Conservation (phyloP, 345 rosid genomes). For the Citrus hindsii region DNA sequence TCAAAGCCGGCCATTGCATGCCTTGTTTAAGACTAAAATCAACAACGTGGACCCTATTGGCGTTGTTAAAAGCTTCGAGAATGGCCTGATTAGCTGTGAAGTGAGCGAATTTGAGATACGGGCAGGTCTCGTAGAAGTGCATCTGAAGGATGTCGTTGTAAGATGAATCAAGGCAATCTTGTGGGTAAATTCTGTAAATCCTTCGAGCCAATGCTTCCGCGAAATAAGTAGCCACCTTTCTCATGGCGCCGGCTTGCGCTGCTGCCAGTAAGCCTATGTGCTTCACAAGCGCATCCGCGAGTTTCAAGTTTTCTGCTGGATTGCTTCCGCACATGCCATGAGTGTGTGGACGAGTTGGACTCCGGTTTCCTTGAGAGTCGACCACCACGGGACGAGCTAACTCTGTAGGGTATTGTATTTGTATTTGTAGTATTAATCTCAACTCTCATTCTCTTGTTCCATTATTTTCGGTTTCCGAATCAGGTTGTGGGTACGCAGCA, state of each 20-base stretch:
- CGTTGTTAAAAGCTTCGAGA: slow-evolving; percentile 62
- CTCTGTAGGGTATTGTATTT: slow-evolving; percentile 16
- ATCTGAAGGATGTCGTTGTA: slow-evolving; percentile 57
- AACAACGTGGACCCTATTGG: slow-evolving; percentile 65
- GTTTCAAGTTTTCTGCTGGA: slow-evolving; percentile 58
- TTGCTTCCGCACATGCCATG: slow-evolving; percentile 84
- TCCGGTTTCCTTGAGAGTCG: slow-evolving; percentile 84
- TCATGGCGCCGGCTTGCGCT: slow-evolving; percentile 82
- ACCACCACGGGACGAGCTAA: slow-evolving; percentile 62
- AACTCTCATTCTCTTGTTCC: slow-evolving; percentile 43
- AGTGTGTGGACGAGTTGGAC: slow-evolving; percentile 81
- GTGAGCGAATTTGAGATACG: slow-evolving; percentile 90
- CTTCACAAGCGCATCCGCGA: slow-evolving; percentile 80
- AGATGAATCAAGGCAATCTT: slow-evolving; percentile 32
- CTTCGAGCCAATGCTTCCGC: slow-evolving; percentile 78
- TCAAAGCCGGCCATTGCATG: slow-evolving; percentile 93
- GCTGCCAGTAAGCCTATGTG: slow-evolving; percentile 65
- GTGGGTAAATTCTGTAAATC: slow-evolving; percentile 67
- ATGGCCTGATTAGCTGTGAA: slow-evolving; percentile 96
- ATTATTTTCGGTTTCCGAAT: slow-evolving; percentile 19
- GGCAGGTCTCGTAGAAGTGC: slow-evolving; percentile 91
- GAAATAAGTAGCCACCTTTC: slow-evolving; percentile 90
- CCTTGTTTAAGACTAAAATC: slow-evolving; percentile 77
- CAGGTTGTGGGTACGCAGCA: slow-evolving; percentile 44
- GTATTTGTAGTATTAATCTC: too few species aligned